Evolutionary conservation across 176 grass and related monocot genomes (phyloP).

Genomic region (Triticum dicoccoides): DNA sequence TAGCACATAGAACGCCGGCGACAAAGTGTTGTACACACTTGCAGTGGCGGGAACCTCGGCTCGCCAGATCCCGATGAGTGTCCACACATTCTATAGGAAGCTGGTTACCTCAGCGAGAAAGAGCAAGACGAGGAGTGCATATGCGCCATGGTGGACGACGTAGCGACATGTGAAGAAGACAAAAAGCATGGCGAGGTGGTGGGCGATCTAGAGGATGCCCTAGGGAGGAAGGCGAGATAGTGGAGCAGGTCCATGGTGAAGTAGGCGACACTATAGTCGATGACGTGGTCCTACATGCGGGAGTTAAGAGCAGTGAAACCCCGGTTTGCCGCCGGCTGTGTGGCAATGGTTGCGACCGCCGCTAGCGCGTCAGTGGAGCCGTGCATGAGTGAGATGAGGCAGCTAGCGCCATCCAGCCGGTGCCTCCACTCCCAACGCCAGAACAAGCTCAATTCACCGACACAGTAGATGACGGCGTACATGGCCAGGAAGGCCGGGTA

Average conservation of each 20-base stretch:
- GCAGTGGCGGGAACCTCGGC: conserved; percentile 55
- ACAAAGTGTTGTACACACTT: conserved; percentile 51
- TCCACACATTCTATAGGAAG: conserved; percentile 81
- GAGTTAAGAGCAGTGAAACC: conserved; percentile 71
- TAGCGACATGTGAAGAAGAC: conserved; percentile 92
- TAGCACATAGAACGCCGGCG: conserved; percentile 76
- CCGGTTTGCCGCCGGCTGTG: conserved; percentile 32
- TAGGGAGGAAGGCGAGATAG: conserved; percentile 80
- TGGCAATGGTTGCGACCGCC: conserved; percentile 40
- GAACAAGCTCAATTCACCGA: conserved; percentile 53
- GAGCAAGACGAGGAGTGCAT: conserved; percentile 76
- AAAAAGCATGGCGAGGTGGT: conserved; percentile 94
- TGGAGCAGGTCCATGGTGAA: conserved; percentile 92
- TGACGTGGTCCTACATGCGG: conserved; percentile 56
- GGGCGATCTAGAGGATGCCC: conserved; percentile 82
- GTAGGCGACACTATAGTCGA: conserved; percentile 94
- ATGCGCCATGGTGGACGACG: conserved; percentile 72
- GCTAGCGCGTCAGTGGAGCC: conserved; percentile 63
- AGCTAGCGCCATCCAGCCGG: conserved; percentile 77
- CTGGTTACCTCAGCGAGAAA: conserved; percentile 85
- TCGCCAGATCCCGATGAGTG: conserved; percentile 75
- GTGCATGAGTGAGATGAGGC: conserved; percentile 85
- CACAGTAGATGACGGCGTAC: conserved; percentile 60
- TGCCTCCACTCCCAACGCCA: conserved; percentile 56
- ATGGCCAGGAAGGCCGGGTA: conserved; percentile 57